Evolutionary conservation across 305 asterid genomes (phyloP).

Genomic region (Fraxinus nigra): DNA sequence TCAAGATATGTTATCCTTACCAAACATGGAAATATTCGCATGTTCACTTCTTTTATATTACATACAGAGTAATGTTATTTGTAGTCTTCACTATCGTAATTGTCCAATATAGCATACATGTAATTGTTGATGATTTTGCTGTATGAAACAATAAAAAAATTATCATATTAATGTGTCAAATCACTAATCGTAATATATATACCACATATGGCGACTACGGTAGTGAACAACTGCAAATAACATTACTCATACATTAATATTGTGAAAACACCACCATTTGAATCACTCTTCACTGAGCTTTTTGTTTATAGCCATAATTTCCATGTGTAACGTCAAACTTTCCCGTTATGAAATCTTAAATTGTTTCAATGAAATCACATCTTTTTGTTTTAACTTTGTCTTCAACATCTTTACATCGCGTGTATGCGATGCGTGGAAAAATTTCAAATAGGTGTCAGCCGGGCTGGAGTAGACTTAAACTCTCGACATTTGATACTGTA

Average conservation of each 20-base stretch:
- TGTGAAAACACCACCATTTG: conserved; percentile 29
- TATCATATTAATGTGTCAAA: no score
- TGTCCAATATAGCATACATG: no score
- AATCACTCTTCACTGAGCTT: conserved; percentile 27
- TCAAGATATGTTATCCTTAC: conserved; percentile 41
- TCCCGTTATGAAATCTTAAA: not conserved
- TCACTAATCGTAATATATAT: no score
- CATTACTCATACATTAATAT: conserved; percentile 25
- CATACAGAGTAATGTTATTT: no score
- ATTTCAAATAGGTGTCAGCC: not conserved
- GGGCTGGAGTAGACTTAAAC: not conserved
- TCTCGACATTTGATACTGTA: not conserved
- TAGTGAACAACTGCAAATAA: no score
- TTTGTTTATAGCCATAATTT: conserved; percentile 23
- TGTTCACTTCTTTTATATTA: conserved; percentile 24
- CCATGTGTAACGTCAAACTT: not conserved
- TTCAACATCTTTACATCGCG: not conserved
- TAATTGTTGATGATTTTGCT: no score
- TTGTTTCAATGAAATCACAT: not conserved
- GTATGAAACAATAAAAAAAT: no score
- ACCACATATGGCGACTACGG: no score
- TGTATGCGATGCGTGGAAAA: not conserved
- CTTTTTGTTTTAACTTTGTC: not conserved
- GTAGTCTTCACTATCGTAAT: no score
- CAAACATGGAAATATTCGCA: conserved; percentile 54